A percentile compares a stretch with the other conserved stretches of the same genome.
Conservation (phyloP, 2,329 filamentous ascomycete species). For the Colletotrichum sp. region DNA sequence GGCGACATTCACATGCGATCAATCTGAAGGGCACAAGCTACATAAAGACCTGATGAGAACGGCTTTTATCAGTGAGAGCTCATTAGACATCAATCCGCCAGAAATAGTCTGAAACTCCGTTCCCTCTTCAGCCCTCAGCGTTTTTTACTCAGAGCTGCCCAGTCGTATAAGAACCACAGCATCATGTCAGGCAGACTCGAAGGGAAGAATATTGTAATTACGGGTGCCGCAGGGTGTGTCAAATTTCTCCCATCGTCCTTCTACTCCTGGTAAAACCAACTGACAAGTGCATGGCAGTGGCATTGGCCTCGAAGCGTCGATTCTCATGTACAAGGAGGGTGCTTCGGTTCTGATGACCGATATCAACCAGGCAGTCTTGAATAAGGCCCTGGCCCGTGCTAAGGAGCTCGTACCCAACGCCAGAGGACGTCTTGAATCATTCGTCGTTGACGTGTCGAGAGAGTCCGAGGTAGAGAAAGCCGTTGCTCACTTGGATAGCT, state of each 20-base stretch:
- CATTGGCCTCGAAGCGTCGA: conserved; percentile 89
- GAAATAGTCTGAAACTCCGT: neutral
- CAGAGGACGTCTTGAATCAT: neutral
- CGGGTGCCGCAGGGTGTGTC: conserved; percentile 82
- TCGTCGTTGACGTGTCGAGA: conserved; percentile 74
- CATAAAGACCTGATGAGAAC: neutral
- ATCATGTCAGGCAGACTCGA: conserved; percentile 50
- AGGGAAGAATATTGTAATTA: conserved; percentile 74
- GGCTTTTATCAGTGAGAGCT: neutral
- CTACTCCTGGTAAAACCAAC: neutral
- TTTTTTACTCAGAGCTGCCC: rapidly evolving
- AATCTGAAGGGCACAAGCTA: neutral
- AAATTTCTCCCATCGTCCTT: neutral
- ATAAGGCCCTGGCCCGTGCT: conserved; percentile 58
- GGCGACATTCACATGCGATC: neutral
- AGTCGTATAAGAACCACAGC: neutral
- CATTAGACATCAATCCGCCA: neutral
- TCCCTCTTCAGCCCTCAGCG: neutral
- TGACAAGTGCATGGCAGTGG: conserved; percentile 58
- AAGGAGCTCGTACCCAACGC: conserved; percentile 34
- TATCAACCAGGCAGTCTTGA: conserved; percentile 78
- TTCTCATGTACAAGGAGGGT: conserved; percentile 89
- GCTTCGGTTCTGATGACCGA: conserved; percentile 86
- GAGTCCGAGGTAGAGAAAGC: conserved; percentile 79
- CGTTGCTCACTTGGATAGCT: conserved; percentile 76